Conservation (phyloP, 441 rosid species). For the Populus hybrid region DNA sequence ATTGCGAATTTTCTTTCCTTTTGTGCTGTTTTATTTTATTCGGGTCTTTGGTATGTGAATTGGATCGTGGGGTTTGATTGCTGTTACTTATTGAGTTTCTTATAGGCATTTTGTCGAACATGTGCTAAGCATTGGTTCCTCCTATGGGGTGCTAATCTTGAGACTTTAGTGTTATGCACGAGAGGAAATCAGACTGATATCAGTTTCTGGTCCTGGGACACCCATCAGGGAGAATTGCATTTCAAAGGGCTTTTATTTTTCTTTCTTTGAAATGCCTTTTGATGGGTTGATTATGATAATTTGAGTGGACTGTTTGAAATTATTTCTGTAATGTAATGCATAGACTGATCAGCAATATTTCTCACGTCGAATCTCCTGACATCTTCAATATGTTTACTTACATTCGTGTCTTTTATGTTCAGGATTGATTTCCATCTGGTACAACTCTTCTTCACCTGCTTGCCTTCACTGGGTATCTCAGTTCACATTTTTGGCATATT, state of each 20-base stretch:
- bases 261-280: not conserved
- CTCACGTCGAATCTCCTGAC: not conserved
- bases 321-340: not conserved
- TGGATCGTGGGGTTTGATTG: not conserved
- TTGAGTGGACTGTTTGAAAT: too few relatives aligned
- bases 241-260: too few relatives aligned
- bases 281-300: not conserved
- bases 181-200: not conserved
- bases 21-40: not conserved
- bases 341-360: not conserved
- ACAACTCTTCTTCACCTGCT: slow-evolving; percentile 83
- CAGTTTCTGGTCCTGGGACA: not conserved
- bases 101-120: slow-evolving; percentile 31
- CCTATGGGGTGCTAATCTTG: not conserved
- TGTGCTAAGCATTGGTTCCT: not conserved
- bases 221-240: not conserved
- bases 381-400: slow-evolving; percentile 2
- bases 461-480: slow-evolving; percentile 83
- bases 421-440: slow-evolving; percentile 93
- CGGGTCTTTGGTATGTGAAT: not conserved
- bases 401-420: slow-evolving; percentile 29
- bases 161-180: not conserved
- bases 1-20: slow-evolving; percentile 11
- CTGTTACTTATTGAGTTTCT: slow-evolving; percentile 12
- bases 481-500: slow-evolving; percentile 14